phyloP scores from a whole-genome alignment of 2,329 filamentous ascomycete species.

The Cladosporium oxysporum region DNA sequence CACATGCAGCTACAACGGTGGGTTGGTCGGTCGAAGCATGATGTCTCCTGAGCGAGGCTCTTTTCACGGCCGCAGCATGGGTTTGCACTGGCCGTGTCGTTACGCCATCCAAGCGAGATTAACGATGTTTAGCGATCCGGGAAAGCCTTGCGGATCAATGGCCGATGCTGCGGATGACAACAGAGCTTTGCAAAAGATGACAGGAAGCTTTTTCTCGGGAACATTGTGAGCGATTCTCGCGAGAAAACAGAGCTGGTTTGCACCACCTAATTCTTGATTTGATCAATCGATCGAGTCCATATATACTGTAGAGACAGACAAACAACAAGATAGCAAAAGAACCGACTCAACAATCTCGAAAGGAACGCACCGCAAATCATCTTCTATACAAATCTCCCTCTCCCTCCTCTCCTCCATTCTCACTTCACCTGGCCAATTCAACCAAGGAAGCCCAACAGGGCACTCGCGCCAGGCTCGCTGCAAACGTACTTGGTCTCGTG shows the following conservation, averaged over 20 bases:
- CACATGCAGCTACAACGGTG: too few relatives aligned
- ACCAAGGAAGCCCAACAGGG: conserved; percentile 57
- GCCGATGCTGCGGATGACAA: too few relatives aligned
- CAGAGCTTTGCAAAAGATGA: too few relatives aligned
- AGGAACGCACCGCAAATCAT: background rate
- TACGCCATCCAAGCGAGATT: too few relatives aligned
- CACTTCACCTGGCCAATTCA: background rate
- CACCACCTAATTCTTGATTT: background rate
- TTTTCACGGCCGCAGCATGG: too few relatives aligned
- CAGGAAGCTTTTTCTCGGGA: too few relatives aligned
- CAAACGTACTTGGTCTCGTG: conserved; percentile 95
- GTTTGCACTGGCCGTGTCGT: too few relatives aligned
- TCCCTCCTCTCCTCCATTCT: background rate
- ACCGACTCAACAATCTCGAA: background rate
- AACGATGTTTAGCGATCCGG: too few relatives aligned
- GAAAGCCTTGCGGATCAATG: too few relatives aligned
- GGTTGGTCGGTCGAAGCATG: too few relatives aligned
- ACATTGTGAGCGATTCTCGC: background rate
- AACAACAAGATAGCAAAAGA: background rate
- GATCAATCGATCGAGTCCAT: background rate
- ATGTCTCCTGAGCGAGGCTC: too few relatives aligned
- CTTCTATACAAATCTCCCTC: background rate
- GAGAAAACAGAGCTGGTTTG: background rate
- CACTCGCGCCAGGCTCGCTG: conserved; percentile 84
- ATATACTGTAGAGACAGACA: background rate